A percentile compares a stretch with the other conserved stretches of the same genome.
Conservation (phyloP, 176 grass and related monocot species). For the Areca catechu region DNA sequence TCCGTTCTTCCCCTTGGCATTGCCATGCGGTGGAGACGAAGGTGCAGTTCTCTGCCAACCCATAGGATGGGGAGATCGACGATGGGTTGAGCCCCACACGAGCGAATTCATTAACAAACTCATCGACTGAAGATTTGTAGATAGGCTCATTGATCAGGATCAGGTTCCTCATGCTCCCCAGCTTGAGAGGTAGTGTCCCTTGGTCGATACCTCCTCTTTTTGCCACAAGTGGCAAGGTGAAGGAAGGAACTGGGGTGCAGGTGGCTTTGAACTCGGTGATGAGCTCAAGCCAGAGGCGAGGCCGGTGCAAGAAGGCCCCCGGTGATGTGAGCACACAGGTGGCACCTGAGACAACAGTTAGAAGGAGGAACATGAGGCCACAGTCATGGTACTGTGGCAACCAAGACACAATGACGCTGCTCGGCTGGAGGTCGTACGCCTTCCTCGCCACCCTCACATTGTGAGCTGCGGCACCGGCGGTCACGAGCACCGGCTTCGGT, state of each 20-base stretch:
- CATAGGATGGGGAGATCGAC: conserved; percentile 44
- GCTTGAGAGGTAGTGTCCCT: conserved; percentile 10
- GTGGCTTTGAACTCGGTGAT: conserved; percentile 41
- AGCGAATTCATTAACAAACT: conserved; percentile 35
- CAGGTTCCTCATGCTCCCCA: conserved; percentile 45
- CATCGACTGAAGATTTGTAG: conserved; percentile 24
- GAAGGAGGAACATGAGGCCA: conserved; percentile 61
- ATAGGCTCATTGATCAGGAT: conserved; percentile 56
- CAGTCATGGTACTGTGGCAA: conserved; percentile 59
- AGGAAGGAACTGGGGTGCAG: conserved; percentile 49
- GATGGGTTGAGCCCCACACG: conserved; percentile 13
- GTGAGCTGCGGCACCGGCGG: conserved; percentile 36
- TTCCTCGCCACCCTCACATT: conserved; percentile 45
- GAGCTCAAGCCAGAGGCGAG: conserved; percentile 50
- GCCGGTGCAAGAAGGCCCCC: conserved; percentile 23
- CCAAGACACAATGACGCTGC: conserved; percentile 46
- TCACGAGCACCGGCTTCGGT: conserved; percentile 39
- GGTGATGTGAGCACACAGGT: conserved; percentile 38
- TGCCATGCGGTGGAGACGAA: conserved; percentile 60
- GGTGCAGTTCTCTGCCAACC: conserved; percentile 54
- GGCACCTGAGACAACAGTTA: conserved; percentile 43
- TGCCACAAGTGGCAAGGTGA: conserved; percentile 41
- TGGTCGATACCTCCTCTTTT: conserved; percentile 7
- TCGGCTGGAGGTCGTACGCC: conserved; percentile 32
- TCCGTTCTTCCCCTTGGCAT: neutral